Evolutionary conservation across 1,284 basidiomycete species (phyloP), one percentile per base, ranked within the genome.

Genomic region (Fomitopsis palustris): DNA sequence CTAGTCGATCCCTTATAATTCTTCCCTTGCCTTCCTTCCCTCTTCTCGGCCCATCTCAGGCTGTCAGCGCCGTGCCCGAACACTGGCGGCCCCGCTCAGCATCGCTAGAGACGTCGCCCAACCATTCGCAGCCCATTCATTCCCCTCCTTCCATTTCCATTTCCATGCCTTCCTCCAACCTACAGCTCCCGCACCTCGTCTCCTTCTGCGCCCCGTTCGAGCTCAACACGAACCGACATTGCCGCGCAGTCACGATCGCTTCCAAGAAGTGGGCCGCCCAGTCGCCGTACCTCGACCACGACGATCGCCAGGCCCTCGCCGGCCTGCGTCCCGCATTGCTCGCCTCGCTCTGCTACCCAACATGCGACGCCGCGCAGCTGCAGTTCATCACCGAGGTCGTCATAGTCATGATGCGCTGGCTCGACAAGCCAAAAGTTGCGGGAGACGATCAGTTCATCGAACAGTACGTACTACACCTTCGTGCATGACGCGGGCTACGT

Each of bases 171-270:
- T 27, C 53, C 23, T 39, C 47, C 23, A 86, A 82, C 70, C 80
- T 83, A 65, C 85, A 86, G 62, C 77, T 87, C 12, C 86, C 85
- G 0, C 82, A 87, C 67, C 74, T 87, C 25, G 69, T 81, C 7
- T 69, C 74, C 6, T 73, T 80, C 55, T 72, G 66, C 62, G 75
- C 74, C 56, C 42, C 71, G 8, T 82, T 86, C 53, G 78, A 82
- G 52, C 69, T 87, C 53, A 79, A 78, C 59, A 78, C 79, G 43
- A 87, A 85, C 69, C 70, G 61, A 23, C 77, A 81, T 62, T 87
- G 84, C 65, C 75, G 71, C 53, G 56, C 67, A 29, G 78, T 77
- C 54, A 76, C 79, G 5, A 68, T 70, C 19, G 73, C 76, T n/a
- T 81, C 81, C 27, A 80, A 81, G 61, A 67, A 71, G 54, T 84